Evolutionary conservation across 116 monocot genomes (phyloP).

Genomic region (Posidonia oceanica): DNA sequence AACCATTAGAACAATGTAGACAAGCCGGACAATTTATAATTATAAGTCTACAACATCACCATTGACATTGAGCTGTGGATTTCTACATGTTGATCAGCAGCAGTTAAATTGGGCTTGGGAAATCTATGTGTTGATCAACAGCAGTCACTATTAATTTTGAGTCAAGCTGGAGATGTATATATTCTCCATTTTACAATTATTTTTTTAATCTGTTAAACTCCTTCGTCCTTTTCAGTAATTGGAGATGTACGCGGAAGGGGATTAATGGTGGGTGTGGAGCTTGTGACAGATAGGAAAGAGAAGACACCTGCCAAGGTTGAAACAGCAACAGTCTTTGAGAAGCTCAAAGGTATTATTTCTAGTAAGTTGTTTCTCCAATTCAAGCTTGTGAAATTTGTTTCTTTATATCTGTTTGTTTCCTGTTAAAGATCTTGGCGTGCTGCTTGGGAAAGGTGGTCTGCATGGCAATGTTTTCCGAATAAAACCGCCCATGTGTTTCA

Average conservation of each 20-base stretch:
- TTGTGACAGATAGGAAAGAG: slow-evolving; percentile 74
- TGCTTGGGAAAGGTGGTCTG: slow-evolving; percentile 89
- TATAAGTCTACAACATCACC: no score
- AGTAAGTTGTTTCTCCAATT: neutral
- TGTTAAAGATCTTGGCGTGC: slow-evolving; percentile 68
- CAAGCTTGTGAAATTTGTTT: neutral
- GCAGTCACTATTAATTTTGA: no score
- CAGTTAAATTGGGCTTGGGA: no score
- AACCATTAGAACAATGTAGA: no score
- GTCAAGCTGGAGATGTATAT: no score
- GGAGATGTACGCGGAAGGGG: slow-evolving; percentile 99
- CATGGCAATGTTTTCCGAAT: slow-evolving; percentile 98
- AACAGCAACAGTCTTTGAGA: slow-evolving; percentile 58
- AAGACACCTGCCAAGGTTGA: slow-evolving; percentile 93
- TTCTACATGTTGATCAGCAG: no score
- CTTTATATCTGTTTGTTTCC: slow-evolving; percentile 1
- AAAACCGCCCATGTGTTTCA: slow-evolving; percentile 98
- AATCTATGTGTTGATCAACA: no score
- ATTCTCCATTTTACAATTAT: no score
- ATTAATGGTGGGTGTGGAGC: slow-evolving; percentile 87
- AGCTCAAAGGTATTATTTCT: slow-evolving; percentile 58
- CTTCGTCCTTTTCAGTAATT: slow-evolving; percentile 42
- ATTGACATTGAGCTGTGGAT: no score
- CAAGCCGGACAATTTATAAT: no score
- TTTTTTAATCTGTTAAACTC: neutral